A percentile compares a stretch with the other conserved stretches of the same genome.
Conservation (phyloP, 352 stramenopile species). For the Globisporangium cylindrosporum region DNA sequence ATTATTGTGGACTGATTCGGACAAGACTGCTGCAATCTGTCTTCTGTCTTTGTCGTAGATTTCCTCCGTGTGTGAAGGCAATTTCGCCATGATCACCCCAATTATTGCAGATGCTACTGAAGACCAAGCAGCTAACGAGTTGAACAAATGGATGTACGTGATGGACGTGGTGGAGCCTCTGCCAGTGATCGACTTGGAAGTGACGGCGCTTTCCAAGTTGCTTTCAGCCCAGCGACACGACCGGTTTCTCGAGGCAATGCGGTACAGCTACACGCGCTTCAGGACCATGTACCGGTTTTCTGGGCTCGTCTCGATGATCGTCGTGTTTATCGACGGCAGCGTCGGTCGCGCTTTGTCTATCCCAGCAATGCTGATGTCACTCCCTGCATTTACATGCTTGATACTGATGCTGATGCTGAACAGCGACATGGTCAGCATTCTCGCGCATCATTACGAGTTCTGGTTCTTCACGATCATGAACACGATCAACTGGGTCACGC, state of each 20-base stretch:
- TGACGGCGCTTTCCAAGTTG: too few relatives aligned
- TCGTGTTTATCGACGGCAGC: constrained; percentile 4
- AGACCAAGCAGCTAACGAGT: too few relatives aligned
- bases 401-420: constrained; percentile 5
- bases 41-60: too few relatives aligned
- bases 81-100: too few relatives aligned
- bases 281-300: constrained; percentile 9
- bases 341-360: not conserved
- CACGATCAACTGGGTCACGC: constrained; percentile 12
- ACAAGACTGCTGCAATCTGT: too few relatives aligned
- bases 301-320: constrained; percentile 2
- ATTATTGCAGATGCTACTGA: too few relatives aligned
- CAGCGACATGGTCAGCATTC: constrained; percentile 4
- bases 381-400: constrained; percentile 8
- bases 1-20: too few relatives aligned
- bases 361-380: constrained; percentile 1
- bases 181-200: too few relatives aligned
- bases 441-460: constrained; percentile 15
- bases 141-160: too few relatives aligned
- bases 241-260: not conserved
- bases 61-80: too few relatives aligned
- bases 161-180: too few relatives aligned
- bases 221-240: too few relatives aligned
- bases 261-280: constrained; percentile 6
- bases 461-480: constrained; percentile 20